A percentile compares a stretch with the other conserved stretches of the same genome.
These are phyloP conservation scores for Fusarium virguliforme DNA, from an alignment of 2,329 filamentous ascomycete genomes.

Conservation along the genomic window DNA sequence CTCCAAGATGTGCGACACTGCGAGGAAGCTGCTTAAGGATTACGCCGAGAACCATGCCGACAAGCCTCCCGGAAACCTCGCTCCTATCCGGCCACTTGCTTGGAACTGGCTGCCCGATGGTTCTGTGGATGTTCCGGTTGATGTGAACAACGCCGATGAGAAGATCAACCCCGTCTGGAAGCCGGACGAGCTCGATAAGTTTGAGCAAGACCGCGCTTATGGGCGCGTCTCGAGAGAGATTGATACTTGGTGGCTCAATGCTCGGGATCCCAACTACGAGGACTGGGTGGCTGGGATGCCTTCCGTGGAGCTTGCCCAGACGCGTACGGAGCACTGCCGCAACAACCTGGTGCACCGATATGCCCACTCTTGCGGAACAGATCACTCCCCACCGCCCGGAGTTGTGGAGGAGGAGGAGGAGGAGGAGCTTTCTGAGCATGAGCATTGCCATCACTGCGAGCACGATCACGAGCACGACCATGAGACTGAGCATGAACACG, in stretches of 20 bases:
- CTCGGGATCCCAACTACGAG: conserved; percentile 73
- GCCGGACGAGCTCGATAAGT: conserved; percentile 69
- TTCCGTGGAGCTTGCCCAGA: conserved; percentile 72
- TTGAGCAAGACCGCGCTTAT: conserved; percentile 72
- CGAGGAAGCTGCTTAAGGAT: conserved; percentile 68
- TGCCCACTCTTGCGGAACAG: conserved; percentile 62
- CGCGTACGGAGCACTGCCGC: conserved; percentile 72
- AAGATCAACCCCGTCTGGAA: conserved; percentile 67
- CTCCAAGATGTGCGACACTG: conserved; percentile 71
- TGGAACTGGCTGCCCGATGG: conserved; percentile 70
- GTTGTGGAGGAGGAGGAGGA: conserved; percentile 51
- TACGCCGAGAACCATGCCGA: conserved; percentile 68
- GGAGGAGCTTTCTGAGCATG: conserved; percentile 56
- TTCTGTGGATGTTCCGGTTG: conserved; percentile 51
- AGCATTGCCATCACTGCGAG: conserved; percentile 57
- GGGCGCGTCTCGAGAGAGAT: conserved; percentile 76
- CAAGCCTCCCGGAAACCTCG: conserved; percentile 66
- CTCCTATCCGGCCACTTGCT: conserved; percentile 66
- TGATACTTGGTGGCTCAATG: conserved; percentile 76
- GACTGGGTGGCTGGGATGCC: conserved; percentile 74
- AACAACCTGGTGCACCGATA: conserved; percentile 73
- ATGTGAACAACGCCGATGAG: conserved; percentile 58
- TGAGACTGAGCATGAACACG: conserved; percentile 48
- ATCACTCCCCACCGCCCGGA: conserved; percentile 58
- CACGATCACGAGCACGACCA: conserved; percentile 49